Evolutionary conservation across 345 rosid genomes (phyloP).

Genomic region (Bruguiera gymnorhiza): DNA sequence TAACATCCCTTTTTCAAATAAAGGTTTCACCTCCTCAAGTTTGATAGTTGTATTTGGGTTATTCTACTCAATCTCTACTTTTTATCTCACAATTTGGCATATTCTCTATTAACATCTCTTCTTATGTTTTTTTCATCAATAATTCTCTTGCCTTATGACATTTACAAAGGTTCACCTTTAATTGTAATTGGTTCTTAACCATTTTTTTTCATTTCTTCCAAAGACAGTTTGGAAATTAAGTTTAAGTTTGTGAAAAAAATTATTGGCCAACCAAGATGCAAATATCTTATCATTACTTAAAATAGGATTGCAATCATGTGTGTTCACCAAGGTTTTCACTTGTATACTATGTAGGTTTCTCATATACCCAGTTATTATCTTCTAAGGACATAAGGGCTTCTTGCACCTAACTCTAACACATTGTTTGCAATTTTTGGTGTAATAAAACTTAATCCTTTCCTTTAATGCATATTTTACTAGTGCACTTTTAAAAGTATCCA

Average conservation of each 20-base stretch:
- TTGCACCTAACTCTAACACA: background rate
- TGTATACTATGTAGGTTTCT: background rate
- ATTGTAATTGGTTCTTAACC: background rate
- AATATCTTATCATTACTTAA: too few species aligned
- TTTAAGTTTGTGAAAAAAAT: too few species aligned
- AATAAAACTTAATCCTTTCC: background rate
- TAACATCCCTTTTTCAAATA: background rate
- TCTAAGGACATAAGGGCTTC: background rate
- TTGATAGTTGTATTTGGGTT: background rate
- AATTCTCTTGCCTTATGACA: background rate
- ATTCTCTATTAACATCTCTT: background rate
- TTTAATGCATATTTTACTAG: too few species aligned
- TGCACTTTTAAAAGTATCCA: too few species aligned
- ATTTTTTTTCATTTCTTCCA: background rate
- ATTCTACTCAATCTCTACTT: background rate
- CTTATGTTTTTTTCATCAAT: rapidly evolving
- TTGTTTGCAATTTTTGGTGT: background rate
- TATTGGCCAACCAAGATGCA: too few species aligned
- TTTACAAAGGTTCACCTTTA: background rate
- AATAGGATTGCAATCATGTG: too few species aligned
- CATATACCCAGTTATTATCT: background rate
- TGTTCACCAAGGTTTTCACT: background rate
- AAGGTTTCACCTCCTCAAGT: rapidly evolving
- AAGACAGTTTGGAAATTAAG: too few species aligned
- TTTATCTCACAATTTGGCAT: background rate